Evolutionary conservation across 75 land plant species (phyloP).

Genomic region (Gnetum montanum): DNA sequence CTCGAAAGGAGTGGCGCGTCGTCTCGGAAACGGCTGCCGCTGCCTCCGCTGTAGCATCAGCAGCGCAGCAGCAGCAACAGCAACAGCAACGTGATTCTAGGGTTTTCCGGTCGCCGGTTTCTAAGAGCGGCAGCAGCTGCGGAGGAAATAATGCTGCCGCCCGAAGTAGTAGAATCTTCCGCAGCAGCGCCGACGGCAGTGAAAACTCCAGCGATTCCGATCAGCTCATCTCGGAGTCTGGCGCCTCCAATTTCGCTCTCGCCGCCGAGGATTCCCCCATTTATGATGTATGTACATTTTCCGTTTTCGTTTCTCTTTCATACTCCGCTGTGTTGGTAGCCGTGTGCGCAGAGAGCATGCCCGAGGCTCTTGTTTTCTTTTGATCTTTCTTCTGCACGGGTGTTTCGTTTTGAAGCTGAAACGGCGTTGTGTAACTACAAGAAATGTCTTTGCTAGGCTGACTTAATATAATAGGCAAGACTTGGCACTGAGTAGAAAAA

Average conservation of each 20-base stretch:
- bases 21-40: neutral
- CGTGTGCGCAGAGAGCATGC: too few relatives aligned
- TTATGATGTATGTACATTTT: slow-evolving; percentile 3
- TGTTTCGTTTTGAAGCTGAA: too few relatives aligned
- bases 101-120: neutral
- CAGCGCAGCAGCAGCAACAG: neutral
- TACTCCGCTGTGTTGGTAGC: neutral
- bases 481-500: too few relatives aligned
- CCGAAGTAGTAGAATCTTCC: neutral
- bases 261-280: slow-evolving; percentile 1
- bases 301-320: too few relatives aligned
- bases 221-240: neutral
- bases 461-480: too few relatives aligned
- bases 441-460: too few relatives aligned
- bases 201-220: slow-evolving; percentile 2
- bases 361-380: neutral
- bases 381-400: neutral
- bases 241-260: slow-evolving; percentile 1
- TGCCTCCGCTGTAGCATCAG: neutral
- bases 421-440: neutral
- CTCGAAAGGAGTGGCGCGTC: slow-evolving; percentile 7
- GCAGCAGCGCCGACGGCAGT: neutral
- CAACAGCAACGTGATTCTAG: neutral
- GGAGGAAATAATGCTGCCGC: neutral
- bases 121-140: neutral